Evolutionary conservation across 176 grass and related monocot species (phyloP), one percentile per base, ranked within the genome.

Genomic region (Avena insularis): DNA sequence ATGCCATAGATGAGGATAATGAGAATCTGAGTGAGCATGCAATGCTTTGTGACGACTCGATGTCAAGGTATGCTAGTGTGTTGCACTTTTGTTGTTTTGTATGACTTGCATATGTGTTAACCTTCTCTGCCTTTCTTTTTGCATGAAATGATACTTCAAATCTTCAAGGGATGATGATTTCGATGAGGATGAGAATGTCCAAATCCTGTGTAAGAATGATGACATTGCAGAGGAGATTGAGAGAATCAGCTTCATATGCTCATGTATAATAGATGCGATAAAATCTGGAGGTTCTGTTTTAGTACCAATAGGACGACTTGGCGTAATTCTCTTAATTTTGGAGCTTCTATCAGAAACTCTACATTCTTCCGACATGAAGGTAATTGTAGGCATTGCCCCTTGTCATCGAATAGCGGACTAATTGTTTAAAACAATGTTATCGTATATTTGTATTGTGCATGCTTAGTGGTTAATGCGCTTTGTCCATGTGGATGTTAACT

Each of bases 251-350:
- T 98, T 91, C 69, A 88, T 98, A 88, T 94, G 90, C 82, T 95
- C 93, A 58, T 94, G 93, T 81, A 95, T 94, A 29, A 84, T 88
- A 2, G 82, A 92, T 80, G 91, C 96, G 21, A 75, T 94, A 67
- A 80, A 93, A 79, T 88, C 83, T 85, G 96, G 92, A 66, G 96
- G 96, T 89, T 94, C 93, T 55, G 92, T 94, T 91, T 86, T 98
- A 68, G 88, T 95, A 79, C 93, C 92, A 71, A 85, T 89, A 80
- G 80, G 86, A 15, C 90, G 88, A 54, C 81, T 91, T 88, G 93
- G 90, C 62, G 71, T 81, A 65, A 66, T 92, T 83, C 86, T 95
- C 48, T 70, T 87, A 80, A 83, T 98, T 83, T 78, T 98, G 82
- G 96, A 98, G 80, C 85, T 88, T 82, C 86, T 98, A 79, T 91